Conservation (phyloP, 257 asterid genomes). For the Galeopsis tetrahit region DNA sequence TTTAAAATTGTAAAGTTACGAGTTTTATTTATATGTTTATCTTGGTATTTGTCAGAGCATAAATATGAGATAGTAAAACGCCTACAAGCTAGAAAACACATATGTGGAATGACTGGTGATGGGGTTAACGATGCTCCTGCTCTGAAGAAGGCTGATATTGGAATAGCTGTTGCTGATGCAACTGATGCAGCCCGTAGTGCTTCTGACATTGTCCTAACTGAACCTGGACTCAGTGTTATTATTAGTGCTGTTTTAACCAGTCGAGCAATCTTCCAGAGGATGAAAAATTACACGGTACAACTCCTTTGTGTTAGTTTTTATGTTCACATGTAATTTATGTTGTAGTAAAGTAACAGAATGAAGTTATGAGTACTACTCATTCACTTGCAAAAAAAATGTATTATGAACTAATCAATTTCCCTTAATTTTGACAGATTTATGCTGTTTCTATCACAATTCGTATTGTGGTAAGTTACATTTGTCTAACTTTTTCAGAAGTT, state of each 20-base stretch:
- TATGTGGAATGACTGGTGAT: constrained; percentile 99
- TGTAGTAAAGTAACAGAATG: constrained; percentile 4
- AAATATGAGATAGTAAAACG: constrained; percentile 96
- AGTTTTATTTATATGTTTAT: not conserved
- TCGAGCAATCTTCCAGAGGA: constrained; percentile 95
- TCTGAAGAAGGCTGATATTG: constrained; percentile 92
- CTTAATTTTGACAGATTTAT: constrained; percentile 62
- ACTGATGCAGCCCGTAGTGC: constrained; percentile 99
- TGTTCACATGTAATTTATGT: not conserved
- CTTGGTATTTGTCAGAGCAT: constrained; percentile 63
- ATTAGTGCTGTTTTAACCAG: constrained; percentile 97
- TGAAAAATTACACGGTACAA: constrained; percentile 94
- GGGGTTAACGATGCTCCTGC: constrained; percentile 99
- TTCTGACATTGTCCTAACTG: constrained; percentile 97
- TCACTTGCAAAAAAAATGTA: constrained; percentile 26
- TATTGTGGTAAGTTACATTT: constrained; percentile 73
- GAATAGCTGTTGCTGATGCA: constrained; percentile 98
- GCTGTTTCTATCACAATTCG: constrained; percentile 96
- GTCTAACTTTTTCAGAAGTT: constrained; percentile 16
- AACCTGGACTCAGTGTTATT: constrained; percentile 96
- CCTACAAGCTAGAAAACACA: constrained; percentile 92
- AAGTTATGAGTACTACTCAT: constrained; percentile 1
- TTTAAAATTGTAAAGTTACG: not conserved
- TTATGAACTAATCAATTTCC: constrained; percentile 9
- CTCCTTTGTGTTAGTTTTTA: not conserved